Conservation (phyloP, 768 basidiomycete genomes). For the Rhizopogon roseolus region DNA sequence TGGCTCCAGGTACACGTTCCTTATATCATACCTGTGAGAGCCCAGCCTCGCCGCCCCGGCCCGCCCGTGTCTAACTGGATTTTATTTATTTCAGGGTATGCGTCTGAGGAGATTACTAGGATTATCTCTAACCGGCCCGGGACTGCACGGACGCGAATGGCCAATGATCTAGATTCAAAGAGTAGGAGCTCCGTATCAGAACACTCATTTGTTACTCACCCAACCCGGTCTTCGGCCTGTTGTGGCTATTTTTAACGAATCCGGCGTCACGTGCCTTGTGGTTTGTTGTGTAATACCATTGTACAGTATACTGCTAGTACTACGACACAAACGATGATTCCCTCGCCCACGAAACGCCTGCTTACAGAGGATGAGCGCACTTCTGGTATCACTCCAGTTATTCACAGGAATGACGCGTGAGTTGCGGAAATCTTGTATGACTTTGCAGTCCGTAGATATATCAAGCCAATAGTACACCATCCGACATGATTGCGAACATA, state of each 20-base stretch:
- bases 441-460: slow-evolving; percentile 8
- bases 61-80: background rate
- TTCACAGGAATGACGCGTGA: slow-evolving; percentile 19
- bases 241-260: background rate
- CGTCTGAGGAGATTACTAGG: background rate
- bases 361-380: slow-evolving; percentile 28
- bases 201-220: background rate
- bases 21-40: too few species aligned
- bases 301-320: too few species aligned
- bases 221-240: background rate
- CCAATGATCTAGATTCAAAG: background rate
- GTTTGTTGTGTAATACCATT: background rate
- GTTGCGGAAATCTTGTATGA: slow-evolving; percentile 10
- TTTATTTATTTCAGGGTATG: background rate
- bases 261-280: background rate
- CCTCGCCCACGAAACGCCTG: slow-evolving; percentile 29
- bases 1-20: too few species aligned
- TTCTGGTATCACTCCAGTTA: slow-evolving; percentile 16
- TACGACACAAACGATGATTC: slow-evolving; percentile 7
- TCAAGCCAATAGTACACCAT: slow-evolving; percentile 30
- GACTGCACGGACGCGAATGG: background rate
- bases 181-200: background rate
- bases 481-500: slow-evolving; percentile 50
- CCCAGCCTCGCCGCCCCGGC: too few species aligned
- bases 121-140: background rate